Conservation (phyloP, 495 filamentous ascomycete genomes). For the Lepraria neglecta region DNA sequence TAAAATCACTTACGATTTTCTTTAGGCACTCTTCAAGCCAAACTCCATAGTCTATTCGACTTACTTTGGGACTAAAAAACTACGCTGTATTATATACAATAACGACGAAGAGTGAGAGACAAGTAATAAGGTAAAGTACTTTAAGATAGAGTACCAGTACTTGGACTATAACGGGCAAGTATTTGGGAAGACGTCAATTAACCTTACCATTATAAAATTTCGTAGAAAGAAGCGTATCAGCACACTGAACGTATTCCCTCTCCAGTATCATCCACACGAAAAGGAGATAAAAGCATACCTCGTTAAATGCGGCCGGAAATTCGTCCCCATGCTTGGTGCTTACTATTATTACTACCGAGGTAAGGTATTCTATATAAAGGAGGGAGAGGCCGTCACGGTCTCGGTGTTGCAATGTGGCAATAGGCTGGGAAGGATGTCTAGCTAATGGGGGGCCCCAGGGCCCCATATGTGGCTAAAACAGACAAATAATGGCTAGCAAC, state of each 20-base stretch:
- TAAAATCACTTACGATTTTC: constrained; percentile 31
- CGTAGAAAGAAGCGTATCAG: constrained; percentile 30
- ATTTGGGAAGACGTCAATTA: constrained; percentile 17
- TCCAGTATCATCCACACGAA: constrained; percentile 23
- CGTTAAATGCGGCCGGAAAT: too few species aligned
- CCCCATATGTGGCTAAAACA: too few species aligned
- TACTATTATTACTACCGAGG: too few species aligned
- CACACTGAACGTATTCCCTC: constrained; percentile 30
- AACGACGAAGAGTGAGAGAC: neutral
- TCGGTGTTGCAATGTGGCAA: too few species aligned
- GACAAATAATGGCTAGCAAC: too few species aligned
- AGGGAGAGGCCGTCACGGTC: too few species aligned
- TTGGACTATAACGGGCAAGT: constrained; percentile 1
- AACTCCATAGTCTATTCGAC: constrained; percentile 27
- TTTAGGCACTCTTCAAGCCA: constrained; percentile 33
- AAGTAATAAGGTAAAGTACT: neutral
- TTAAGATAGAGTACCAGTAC: neutral
- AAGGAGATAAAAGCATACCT: neutral
- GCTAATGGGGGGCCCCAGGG: too few species aligned
- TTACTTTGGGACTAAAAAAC: constrained; percentile 10
- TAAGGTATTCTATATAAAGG: too few species aligned
- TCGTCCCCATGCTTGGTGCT: neutral
- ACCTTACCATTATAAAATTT: constrained; percentile 32
- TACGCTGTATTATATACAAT: neutral
- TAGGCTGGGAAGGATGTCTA: too few species aligned